Conservation (phyloP, 495 filamentous ascomycete genomes). For the Tetracladium marchalianum region DNA sequence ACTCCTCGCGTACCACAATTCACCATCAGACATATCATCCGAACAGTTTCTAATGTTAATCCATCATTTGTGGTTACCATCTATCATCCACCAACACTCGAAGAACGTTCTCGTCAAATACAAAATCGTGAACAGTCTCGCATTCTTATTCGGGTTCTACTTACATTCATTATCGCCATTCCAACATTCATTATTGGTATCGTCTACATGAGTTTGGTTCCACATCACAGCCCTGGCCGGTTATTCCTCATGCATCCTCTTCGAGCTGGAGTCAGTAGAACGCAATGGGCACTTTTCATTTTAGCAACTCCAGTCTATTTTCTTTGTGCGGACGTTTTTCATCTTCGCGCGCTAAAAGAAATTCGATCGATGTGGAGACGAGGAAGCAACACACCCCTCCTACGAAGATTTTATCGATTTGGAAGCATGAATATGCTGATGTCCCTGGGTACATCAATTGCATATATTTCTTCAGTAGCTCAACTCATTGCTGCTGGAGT, state of each 20-base stretch:
- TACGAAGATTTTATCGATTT: conserved; percentile 78
- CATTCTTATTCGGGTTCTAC: conserved; percentile 52
- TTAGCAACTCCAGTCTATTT: conserved; percentile 87
- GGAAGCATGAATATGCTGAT: conserved; percentile 96
- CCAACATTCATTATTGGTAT: conserved; percentile 88
- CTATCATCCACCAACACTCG: conserved; percentile 73
- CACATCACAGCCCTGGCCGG: conserved; percentile 41
- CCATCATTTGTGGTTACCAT: conserved; percentile 54
- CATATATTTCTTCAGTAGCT: conserved; percentile 76
- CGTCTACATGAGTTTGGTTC: conserved; percentile 78
- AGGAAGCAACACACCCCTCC: conserved; percentile 64
- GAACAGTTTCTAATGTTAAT: conserved; percentile 54
- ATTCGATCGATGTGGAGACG: conserved; percentile 69
- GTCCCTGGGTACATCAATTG: conserved; percentile 78
- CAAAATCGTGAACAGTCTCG: conserved; percentile 51
- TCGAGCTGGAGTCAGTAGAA: conserved; percentile 63
- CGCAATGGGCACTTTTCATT: conserved; percentile 76
- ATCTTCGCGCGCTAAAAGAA: conserved; percentile 69
- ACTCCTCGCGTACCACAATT: conserved; percentile 54
- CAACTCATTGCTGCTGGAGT: conserved; percentile 50
- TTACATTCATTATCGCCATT: conserved; percentile 66
- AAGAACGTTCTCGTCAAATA: conserved; percentile 70
- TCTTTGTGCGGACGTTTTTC: conserved; percentile 80
- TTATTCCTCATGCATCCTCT: conserved; percentile 60
- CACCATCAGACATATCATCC: conserved; percentile 68